Evolutionary conservation across 805 yeast genomes (phyloP).

Genomic region (Saccharomycopsis selenospora): DNA sequence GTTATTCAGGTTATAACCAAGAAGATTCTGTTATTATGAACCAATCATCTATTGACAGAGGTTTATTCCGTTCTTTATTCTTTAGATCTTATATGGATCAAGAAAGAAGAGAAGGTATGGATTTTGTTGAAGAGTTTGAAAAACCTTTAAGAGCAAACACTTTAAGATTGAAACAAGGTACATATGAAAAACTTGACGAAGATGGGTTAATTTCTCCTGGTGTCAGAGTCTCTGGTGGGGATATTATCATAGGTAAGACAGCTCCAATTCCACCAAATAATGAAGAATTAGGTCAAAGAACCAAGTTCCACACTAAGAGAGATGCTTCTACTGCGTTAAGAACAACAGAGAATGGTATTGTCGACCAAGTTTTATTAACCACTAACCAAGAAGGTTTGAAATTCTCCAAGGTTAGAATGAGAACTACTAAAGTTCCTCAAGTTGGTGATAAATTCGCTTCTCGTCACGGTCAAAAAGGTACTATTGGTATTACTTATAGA

Average conservation of each 20-base stretch:
- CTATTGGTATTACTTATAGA: slow-evolving; percentile 97
- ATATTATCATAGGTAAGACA: slow-evolving; percentile 96
- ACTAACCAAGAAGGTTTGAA: slow-evolving; percentile 98
- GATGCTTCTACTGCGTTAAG: slow-evolving; percentile 98
- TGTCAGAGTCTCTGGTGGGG: slow-evolving; percentile 97
- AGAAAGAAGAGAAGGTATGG: slow-evolving; percentile 97
- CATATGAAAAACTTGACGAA: slow-evolving; percentile 95
- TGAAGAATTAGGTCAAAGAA: slow-evolving; percentile 97
- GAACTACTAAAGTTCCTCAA: slow-evolving; percentile 97
- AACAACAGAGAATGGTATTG: slow-evolving; percentile 96
- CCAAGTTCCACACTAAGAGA: slow-evolving; percentile 95
- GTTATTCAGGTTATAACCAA: slow-evolving; percentile 98
- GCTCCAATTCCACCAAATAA: slow-evolving; percentile 99
- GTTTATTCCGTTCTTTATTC: slow-evolving; percentile 89
- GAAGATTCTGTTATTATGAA: slow-evolving; percentile 99
- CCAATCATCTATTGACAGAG: slow-evolving; percentile 95
- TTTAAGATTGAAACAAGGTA: slow-evolving; percentile 91
- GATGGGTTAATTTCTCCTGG: slow-evolving; percentile 99
- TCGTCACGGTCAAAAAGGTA: slow-evolving; percentile 99
- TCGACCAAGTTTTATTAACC: slow-evolving; percentile 93
- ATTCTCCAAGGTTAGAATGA: slow-evolving; percentile 96
- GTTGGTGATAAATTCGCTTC: slow-evolving; percentile 99
- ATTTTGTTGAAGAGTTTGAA: slow-evolving; percentile 95
- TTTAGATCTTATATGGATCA: slow-evolving; percentile 98
- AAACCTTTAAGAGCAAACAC: slow-evolving; percentile 95